phyloP scores from a whole-genome alignment of 495 filamentous ascomycete species.

The Alectoria sarmentosa region DNA sequence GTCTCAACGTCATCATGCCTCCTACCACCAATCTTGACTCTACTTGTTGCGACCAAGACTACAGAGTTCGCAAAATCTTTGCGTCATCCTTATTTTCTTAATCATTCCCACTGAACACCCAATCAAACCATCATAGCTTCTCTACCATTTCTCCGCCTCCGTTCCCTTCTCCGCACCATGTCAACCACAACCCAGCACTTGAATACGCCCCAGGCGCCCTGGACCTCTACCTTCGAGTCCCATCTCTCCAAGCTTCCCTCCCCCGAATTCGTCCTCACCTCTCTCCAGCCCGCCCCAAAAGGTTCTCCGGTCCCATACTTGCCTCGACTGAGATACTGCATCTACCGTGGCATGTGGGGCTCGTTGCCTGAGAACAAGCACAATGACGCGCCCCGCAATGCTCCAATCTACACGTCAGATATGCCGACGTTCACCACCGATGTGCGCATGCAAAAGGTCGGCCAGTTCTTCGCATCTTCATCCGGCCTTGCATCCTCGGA shows the following conservation, averaged over 20 bases:
- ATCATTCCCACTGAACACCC: neutral
- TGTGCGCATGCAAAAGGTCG: conserved; percentile 72
- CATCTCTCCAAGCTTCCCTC: conserved; percentile 54
- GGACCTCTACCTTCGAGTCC: conserved; percentile 58
- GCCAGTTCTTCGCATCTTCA: conserved; percentile 51
- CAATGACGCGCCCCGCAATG: conserved; percentile 59
- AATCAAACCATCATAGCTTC: conserved; percentile 20
- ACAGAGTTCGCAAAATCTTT: neutral
- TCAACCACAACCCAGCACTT: conserved; percentile 26
- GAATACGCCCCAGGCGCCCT: conserved; percentile 43
- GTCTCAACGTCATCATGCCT: neutral
- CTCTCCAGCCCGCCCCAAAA: conserved; percentile 44
- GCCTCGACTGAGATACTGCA: conserved; percentile 56
- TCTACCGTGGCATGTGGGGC: conserved; percentile 80
- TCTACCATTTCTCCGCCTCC: conserved; percentile 16
- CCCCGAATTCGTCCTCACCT: conserved; percentile 66
- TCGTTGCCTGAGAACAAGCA: conserved; percentile 60
- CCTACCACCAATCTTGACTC: neutral
- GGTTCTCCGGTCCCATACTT: conserved; percentile 33
- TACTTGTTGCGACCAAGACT: neutral
- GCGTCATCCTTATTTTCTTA: neutral
- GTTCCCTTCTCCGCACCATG: conserved; percentile 26
- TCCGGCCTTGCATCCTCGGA: conserved; percentile 30
- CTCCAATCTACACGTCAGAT: conserved; percentile 62
- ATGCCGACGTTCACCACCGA: conserved; percentile 81